Percentiles rank a stretch among this genome's conserved stretches.
These are phyloP conservation scores for Tephrocybe sp. DNA, from an alignment of 768 basidiomycete genomes.

Conservation along the genomic window DNA sequence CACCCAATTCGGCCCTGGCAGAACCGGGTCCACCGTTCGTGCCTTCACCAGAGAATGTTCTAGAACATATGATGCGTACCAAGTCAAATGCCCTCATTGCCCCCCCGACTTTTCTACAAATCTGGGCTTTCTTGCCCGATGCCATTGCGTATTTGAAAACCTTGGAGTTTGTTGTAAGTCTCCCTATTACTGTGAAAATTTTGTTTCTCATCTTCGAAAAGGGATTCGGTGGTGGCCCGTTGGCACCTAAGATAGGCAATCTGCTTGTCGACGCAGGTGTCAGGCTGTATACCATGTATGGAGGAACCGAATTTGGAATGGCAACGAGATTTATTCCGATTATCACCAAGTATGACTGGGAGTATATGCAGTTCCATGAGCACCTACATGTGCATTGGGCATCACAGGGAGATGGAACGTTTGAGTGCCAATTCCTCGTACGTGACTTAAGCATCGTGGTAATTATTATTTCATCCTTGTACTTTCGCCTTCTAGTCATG, in stretches of 20 bases:
- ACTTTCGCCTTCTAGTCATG: neutral
- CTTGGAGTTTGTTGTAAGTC: constrained; percentile 12
- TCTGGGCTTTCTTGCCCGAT: constrained; percentile 29
- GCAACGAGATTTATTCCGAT: constrained; percentile 8
- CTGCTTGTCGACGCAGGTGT: constrained; percentile 10
- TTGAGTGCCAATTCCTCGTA: constrained; percentile 37
- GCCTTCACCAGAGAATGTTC: constrained; percentile 38
- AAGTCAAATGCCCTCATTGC: constrained; percentile 29
- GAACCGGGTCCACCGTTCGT: constrained; percentile 28
- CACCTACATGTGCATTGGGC: constrained; percentile 26
- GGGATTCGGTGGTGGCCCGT: constrained; percentile 14
- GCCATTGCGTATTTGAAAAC: constrained; percentile 18
- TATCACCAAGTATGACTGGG: constrained; percentile 20
- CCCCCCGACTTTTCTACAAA: constrained; percentile 38
- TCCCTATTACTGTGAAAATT: neutral
- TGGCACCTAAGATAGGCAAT: constrained; percentile 13
- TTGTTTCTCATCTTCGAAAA: neutral
- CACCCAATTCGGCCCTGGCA: constrained; percentile 25
- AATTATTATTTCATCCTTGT: neutral
- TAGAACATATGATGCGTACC: constrained; percentile 31
- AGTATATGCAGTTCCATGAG: constrained; percentile 11
- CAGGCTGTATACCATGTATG: constrained; percentile 9
- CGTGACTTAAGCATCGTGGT: neutral
- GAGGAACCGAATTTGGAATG: constrained; percentile 18
- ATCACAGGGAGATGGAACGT: constrained; percentile 28